Base-by-base conservation (phyloP, 129 eudicot genomes). In the Pseudognaphalium luteoalbum region DNA sequence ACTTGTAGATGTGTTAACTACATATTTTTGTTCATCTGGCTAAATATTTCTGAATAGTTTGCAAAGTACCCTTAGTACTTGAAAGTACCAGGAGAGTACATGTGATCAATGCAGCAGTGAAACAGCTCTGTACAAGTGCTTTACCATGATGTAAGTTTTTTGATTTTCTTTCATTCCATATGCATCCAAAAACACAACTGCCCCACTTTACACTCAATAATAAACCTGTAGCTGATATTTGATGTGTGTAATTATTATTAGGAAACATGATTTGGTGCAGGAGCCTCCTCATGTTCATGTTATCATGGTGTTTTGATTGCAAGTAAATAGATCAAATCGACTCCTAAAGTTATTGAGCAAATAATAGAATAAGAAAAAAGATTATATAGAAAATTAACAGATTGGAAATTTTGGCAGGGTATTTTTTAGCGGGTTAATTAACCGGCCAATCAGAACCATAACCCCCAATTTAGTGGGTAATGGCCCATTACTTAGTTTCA, bases 181-280 rank as follows among this genome's bases (percentile, higher is more conserved):
- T 52, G 57, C 65, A 79, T 72, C 83, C 83, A 79, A 72, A 76
- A 72, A 79, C 68, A 79, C 62, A 25, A 2, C 8, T 72, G 44
- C 63, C 83, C 78, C 79, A 80, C 70, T 66, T 56, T 44, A 72
- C 79, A 64, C 69, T 66, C 32, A 73, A 2, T 41, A 72, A 72
- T 67, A 64, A 72, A 71, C 73, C 68, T 72, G 69, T 65, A 51
- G 60, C 41, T 72, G 44, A 44, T 72, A 79, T 72, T 65, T 79
- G 78, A 72, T 72, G n/a, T 51, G 34, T 71, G 73, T 72, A 79
- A 79, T 79, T 64, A 79, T 72, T 72, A 79, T 64, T n/a, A 64
- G 60, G 35, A 72, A 64, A 51, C 78, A 79, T 64, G 56, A 62
- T 71, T 79, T 71, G 72, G 77, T 50, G 67, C 59, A 72, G 58